Evolutionary conservation across 148 eudicot species (phyloP).

Genomic region (Rhododendron vialii): DNA sequence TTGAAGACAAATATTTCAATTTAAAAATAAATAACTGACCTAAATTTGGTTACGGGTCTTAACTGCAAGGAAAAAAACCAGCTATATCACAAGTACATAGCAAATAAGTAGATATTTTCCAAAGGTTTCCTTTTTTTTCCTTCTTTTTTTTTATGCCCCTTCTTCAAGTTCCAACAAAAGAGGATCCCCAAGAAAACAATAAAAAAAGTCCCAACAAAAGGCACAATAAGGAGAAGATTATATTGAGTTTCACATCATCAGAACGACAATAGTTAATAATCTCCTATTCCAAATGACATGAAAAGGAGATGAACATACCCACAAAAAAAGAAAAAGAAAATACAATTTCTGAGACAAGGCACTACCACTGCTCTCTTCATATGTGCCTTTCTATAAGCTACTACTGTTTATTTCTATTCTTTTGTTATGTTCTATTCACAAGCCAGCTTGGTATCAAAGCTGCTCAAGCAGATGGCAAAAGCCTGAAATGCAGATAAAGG

Average conservation of each 20-base stretch:
- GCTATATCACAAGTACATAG: too few relatives aligned
- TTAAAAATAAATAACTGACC: too few relatives aligned
- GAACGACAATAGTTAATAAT: constrained; percentile 6
- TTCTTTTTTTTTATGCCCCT: neutral
- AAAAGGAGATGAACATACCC: neutral
- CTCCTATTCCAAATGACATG: constrained; percentile 6
- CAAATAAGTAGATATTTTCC: neutral
- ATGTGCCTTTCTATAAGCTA: neutral
- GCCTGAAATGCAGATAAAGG: constrained; percentile 23
- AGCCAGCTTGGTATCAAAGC: constrained; percentile 17
- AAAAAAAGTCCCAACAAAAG: too few relatives aligned
- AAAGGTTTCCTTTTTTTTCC: neutral
- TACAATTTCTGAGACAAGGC: neutral
- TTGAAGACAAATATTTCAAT: too few relatives aligned
- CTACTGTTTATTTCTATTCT: constrained; percentile 2
- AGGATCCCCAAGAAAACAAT: too few relatives aligned
- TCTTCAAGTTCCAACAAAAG: neutral
- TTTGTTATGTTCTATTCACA: constrained; percentile 13
- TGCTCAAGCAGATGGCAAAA: constrained; percentile 19
- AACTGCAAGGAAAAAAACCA: too few relatives aligned
- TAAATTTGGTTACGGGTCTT: too few relatives aligned
- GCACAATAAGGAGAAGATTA: too few relatives aligned
- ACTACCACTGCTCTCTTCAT: neutral
- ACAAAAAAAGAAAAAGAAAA: neutral
- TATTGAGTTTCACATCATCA: neutral